These are phyloP conservation scores for Colletotrichum higginsianum DNA, from an alignment of 2,329 filamentous ascomycete genomes.

Conservation along the genomic window DNA sequence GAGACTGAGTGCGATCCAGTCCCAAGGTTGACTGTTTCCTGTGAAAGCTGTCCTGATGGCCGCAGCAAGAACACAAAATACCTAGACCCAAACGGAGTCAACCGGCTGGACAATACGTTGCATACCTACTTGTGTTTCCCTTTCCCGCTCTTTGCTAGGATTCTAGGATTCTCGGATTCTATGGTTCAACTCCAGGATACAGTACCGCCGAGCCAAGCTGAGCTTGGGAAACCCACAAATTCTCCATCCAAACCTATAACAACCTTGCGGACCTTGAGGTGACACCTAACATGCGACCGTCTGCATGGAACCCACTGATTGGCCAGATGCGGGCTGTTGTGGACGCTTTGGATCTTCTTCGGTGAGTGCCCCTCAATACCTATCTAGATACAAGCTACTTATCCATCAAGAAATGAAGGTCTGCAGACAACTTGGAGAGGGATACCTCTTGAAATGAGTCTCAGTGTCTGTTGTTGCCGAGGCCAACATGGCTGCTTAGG, in stretches of 20 bases:
- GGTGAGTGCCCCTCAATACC: not conserved
- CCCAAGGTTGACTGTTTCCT: not conserved
- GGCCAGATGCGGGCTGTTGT: not conserved
- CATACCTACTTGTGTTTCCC: not conserved
- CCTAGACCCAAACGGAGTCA: not conserved
- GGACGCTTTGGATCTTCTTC: not conserved
- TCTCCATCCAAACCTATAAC: constrained; percentile 9
- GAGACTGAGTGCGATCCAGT: too few species aligned
- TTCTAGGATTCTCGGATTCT: not conserved
- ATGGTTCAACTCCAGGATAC: too few species aligned
- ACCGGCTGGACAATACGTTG: not conserved
- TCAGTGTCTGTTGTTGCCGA: not conserved
- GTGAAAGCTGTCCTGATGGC: not conserved
- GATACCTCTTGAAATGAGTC: too few species aligned
- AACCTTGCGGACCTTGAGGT: constrained; percentile 8
- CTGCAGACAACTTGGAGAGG: too few species aligned
- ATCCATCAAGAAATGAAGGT: not conserved
- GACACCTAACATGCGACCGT: constrained; percentile 35
- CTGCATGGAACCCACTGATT: constrained; percentile 13
- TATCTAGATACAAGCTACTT: not conserved
- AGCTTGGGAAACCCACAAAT: not conserved
- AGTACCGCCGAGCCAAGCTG: not conserved
- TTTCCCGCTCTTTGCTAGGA: not conserved
- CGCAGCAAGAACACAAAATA: too few species aligned
- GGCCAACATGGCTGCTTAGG: not conserved